Evolutionary conservation across 2,329 filamentous ascomycete genomes (phyloP).

Genomic region (Aspergillus pseudoterreus): DNA sequence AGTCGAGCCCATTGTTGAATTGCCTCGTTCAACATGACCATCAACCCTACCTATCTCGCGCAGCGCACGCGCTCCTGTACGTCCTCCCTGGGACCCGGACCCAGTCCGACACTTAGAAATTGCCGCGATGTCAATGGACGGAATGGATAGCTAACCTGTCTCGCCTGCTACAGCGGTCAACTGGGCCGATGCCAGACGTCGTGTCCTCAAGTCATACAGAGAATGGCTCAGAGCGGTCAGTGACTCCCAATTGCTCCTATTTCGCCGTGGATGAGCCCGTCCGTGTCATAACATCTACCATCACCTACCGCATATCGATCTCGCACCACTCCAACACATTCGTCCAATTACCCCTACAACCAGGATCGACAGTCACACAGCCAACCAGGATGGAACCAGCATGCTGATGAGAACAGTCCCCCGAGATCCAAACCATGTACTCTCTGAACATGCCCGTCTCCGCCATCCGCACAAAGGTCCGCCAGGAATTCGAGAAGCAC

Average conservation of each 20-base stretch:
- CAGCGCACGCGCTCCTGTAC: constrained; percentile 74
- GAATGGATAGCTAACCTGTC: constrained; percentile 22
- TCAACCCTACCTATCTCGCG: constrained; percentile 90
- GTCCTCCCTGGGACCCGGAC: constrained; percentile 30
- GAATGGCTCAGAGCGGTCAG: constrained; percentile 95
- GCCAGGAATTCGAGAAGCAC: constrained; percentile 95
- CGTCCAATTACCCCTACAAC: too few species aligned
- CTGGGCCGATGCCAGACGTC: constrained; percentile 81
- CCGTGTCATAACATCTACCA: background rate
- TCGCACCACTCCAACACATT: background rate
- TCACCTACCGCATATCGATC: background rate
- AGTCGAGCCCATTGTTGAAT: constrained; percentile 3
- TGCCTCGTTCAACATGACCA: constrained; percentile 61
- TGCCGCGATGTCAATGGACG: constrained; percentile 18
- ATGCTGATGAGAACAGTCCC: constrained; percentile 59
- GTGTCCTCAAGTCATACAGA: constrained; percentile 86
- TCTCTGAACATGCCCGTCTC: constrained; percentile 84
- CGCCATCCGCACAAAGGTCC: constrained; percentile 83
- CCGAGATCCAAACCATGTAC: constrained; percentile 98
- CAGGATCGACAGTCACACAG: background rate
- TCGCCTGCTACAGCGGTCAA: constrained; percentile 63
- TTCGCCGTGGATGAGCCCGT: background rate
- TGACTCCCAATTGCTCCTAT: constrained; percentile 25
- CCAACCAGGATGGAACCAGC: background rate
- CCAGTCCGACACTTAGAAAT: constrained; percentile 22